These are phyloP conservation scores for Penicillium psychrosexuale DNA, from an alignment of 2,329 filamentous ascomycete genomes.

Conservation along the genomic window DNA sequence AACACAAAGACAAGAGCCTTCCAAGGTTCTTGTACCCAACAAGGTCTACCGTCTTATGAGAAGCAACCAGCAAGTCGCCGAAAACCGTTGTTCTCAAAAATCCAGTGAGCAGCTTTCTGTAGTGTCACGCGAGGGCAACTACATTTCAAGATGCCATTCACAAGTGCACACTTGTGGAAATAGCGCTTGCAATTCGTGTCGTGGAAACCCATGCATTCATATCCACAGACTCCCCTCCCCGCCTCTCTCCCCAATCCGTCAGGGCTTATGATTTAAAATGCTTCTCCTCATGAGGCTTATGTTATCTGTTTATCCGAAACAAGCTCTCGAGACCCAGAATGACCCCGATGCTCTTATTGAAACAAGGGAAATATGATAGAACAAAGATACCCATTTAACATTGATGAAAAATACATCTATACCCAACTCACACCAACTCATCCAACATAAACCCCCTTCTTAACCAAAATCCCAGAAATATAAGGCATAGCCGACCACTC, in stretches of 20 bases:
- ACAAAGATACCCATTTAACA: constrained; percentile 20
- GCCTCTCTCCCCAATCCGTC: constrained; percentile 37
- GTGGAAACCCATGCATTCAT: constrained; percentile 53
- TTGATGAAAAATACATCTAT: not conserved
- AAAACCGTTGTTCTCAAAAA: constrained; percentile 17
- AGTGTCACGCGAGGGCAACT: constrained; percentile 58
- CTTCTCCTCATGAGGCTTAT: constrained; percentile 43
- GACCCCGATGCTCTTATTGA: not conserved
- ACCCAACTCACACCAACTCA: not conserved
- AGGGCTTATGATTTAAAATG: constrained; percentile 47
- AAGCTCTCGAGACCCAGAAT: not conserved
- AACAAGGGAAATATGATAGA: not conserved
- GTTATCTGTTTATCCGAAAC: constrained; percentile 28
- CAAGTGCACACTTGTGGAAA: constrained; percentile 52
- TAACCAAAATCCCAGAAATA: constrained; percentile 42
- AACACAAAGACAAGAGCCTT: not conserved
- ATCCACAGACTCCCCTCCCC: constrained; percentile 20
- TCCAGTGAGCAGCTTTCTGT: constrained; percentile 36
- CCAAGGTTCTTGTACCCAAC: not conserved
- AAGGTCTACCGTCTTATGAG: constrained; percentile 12
- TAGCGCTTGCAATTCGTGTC: constrained; percentile 54
- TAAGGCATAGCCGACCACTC: constrained; percentile 40
- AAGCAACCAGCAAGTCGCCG: constrained; percentile 7
- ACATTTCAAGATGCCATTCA: constrained; percentile 42
- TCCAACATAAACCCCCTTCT: constrained; percentile 25